Evolutionary conservation across 805 yeast genomes (phyloP).

Genomic region (Schwanniomyces vanrijiae): DNA sequence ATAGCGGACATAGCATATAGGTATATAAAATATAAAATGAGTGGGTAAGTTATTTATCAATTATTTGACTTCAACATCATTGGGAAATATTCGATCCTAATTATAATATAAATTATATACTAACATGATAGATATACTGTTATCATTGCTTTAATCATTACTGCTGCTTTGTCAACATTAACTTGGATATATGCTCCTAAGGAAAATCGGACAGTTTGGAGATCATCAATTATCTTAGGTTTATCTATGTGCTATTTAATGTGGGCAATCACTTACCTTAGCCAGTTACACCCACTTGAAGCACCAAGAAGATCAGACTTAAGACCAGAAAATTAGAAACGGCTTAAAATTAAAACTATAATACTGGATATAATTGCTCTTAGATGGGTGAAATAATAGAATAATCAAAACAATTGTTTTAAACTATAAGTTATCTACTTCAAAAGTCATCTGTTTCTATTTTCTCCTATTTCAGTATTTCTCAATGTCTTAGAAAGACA

Average conservation of each 20-base stretch:
- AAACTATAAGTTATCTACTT: background rate
- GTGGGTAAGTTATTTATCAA: constrained; percentile 16
- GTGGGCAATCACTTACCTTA: constrained; percentile 92
- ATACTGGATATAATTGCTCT: background rate
- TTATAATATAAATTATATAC: background rate
- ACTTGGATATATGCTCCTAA: constrained; percentile 89
- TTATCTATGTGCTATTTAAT: constrained; percentile 77
- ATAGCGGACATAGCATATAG: background rate
- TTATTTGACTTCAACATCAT: background rate
- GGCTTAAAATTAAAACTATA: background rate
- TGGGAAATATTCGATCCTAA: background rate
- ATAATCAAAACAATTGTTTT: background rate
- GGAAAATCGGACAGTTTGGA: constrained; percentile 54
- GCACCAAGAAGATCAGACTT: constrained; percentile 87
- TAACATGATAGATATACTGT: constrained; percentile 60
- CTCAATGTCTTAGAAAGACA: background rate
- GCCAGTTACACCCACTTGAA: constrained; percentile 88
- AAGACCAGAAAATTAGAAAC: constrained; percentile 65
- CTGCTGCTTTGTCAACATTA: constrained; percentile 56
- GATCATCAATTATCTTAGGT: constrained; percentile 56
- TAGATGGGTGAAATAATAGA: background rate
- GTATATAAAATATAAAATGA: constrained; percentile 9
- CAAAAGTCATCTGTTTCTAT: background rate
- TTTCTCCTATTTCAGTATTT: background rate
- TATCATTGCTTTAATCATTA: constrained; percentile 58